phyloP scores from a whole-genome alignment of 169 alveolate genomes.

The Plasmodium coatneyi region DNA sequence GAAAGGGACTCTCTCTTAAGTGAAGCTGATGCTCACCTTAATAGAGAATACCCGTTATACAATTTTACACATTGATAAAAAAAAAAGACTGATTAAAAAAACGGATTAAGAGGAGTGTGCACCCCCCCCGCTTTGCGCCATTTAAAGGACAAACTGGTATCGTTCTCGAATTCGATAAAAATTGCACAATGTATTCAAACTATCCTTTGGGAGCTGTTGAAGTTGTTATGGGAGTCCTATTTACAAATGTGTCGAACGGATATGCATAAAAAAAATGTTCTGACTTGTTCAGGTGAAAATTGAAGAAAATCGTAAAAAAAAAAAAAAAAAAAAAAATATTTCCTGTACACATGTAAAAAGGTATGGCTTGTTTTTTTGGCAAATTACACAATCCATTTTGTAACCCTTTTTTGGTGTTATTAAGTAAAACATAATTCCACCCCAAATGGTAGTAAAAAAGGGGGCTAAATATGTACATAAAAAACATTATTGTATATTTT shows the following conservation, averaged over 20 bases:
- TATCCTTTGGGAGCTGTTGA: neutral
- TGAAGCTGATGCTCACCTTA: neutral
- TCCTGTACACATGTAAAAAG: neutral
- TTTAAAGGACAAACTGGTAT: neutral
- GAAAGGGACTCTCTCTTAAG: neutral
- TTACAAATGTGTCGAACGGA: neutral
- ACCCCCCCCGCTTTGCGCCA: neutral
- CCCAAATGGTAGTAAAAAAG: neutral
- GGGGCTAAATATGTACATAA: neutral
- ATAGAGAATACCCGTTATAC: neutral
- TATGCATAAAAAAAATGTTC: neutral
- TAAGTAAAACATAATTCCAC: neutral
- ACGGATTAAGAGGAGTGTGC: neutral
- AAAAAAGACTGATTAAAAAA: neutral
- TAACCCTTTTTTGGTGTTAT: neutral
- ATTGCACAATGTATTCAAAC: neutral
- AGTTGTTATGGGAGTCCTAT: neutral
- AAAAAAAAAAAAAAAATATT: neutral
- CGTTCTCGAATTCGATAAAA: neutral
- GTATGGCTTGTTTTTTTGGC: neutral
- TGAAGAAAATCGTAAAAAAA: neutral
- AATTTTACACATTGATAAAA: neutral
- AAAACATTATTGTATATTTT: neutral
- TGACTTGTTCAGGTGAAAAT: constrained; percentile 4
- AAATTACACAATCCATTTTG: neutral